Percentiles rank a stretch among this genome's conserved stretches.
These are phyloP conservation scores for Verticillium dahliae DNA, from an alignment of 2,329 filamentous ascomycete species.

Conservation along the genomic window DNA sequence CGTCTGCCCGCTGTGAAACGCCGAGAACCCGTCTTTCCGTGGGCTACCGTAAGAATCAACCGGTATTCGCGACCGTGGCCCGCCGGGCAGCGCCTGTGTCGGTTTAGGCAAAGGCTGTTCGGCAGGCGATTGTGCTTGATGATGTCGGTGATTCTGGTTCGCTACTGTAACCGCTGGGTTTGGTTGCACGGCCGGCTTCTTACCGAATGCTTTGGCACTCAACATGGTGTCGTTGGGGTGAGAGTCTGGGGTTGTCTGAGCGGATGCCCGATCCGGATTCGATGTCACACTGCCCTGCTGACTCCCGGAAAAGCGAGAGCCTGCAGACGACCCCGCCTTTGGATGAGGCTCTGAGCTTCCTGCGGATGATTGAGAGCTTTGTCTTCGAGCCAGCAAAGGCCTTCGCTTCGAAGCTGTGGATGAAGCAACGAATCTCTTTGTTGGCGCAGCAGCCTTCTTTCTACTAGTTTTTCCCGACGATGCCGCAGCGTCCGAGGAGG, in stretches of 20 bases:
- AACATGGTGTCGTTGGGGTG: conserved; percentile 8
- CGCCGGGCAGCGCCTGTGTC: not conserved
- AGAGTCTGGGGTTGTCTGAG: conserved; percentile 2
- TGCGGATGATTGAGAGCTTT: conserved; percentile 40
- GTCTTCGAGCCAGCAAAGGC: conserved; percentile 36
- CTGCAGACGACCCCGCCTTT: conserved; percentile 19
- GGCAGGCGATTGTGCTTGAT: not conserved
- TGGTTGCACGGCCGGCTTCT: conserved; percentile 28
- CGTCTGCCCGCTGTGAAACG: not conserved
- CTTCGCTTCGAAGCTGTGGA: conserved; percentile 36
- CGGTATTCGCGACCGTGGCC: not conserved
- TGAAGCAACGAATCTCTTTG: conserved; percentile 37
- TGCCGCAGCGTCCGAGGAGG: conserved; percentile 10
- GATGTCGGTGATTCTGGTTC: not conserved
- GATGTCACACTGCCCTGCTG: conserved; percentile 17
- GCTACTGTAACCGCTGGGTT: not conserved
- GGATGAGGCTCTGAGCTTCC: conserved; percentile 22
- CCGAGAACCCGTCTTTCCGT: not conserved
- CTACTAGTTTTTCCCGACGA: conserved; percentile 18
- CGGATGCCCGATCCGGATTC: conserved; percentile 17
- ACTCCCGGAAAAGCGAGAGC: conserved; percentile 15
- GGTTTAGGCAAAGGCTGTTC: not conserved
- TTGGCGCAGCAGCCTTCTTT: conserved; percentile 17
- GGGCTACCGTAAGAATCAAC: not conserved
- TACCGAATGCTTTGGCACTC: conserved; percentile 42